A percentile compares a stretch with the other conserved stretches of the same genome.
phyloP scores from a whole-genome alignment of 73 alveolate genomes.

The Paramecium octaurelia region DNA sequence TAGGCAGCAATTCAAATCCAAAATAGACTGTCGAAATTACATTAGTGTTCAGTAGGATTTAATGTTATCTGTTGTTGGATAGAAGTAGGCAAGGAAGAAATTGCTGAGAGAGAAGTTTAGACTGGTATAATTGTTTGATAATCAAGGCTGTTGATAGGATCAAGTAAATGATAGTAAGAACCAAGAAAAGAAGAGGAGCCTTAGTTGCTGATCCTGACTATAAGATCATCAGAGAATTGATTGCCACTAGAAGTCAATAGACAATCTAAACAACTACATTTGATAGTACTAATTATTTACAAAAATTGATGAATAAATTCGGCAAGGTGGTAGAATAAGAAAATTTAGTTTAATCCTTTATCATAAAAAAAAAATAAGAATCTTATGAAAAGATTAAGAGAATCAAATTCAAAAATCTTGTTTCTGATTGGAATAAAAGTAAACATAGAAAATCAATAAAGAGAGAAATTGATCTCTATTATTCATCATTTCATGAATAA shows the following conservation, averaged over 20 bases:
- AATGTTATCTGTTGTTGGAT: background rate
- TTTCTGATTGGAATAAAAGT: background rate
- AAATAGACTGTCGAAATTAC: conserved; percentile 5
- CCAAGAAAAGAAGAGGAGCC: conserved; percentile 14
- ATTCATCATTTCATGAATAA: background rate
- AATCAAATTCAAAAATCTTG: background rate
- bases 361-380: background rate
- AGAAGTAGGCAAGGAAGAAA: background rate
- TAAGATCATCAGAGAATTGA: background rate
- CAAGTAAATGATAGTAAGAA: background rate
- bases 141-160: conserved; percentile 27
- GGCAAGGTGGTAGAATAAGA: background rate
- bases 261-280: background rate
- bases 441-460: background rate
- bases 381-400: background rate
- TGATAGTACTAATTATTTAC: background rate
- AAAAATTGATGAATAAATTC: background rate
- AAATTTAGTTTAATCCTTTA: background rate
- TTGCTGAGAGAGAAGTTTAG: background rate
- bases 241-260: background rate
- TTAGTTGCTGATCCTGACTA: conserved; percentile 20
- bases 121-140: background rate
- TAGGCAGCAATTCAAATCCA: background rate
- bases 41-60: background rate
- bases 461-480: background rate